These are phyloP conservation scores for Hyaloperonospora brassicae DNA, from an alignment of 352 stramenopile genomes.

Conservation along the genomic window DNA sequence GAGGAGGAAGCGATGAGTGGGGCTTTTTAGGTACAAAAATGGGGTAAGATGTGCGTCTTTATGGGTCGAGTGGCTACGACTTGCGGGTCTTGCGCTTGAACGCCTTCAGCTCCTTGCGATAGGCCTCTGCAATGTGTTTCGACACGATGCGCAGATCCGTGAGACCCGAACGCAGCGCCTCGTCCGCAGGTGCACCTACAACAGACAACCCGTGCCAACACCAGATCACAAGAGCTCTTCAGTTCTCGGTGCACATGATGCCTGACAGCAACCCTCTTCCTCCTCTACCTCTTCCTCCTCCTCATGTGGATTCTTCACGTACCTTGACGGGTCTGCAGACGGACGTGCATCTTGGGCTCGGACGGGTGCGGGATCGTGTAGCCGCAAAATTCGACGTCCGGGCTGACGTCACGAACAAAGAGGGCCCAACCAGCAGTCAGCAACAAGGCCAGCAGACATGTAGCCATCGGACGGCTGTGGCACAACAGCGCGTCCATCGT, in stretches of 20 bases:
- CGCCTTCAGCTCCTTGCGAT: constrained; percentile 76
- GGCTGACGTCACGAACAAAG: constrained; percentile 35
- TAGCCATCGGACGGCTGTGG: no score
- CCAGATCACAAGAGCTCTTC: background rate
- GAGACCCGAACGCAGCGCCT: constrained; percentile 51
- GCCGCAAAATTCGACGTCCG: constrained; percentile 89
- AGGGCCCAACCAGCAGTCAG: background rate
- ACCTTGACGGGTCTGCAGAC: constrained; percentile 84
- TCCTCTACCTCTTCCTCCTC: background rate
- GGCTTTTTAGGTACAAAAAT: no score
- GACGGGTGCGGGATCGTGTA: constrained; percentile 94
- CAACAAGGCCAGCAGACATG: background rate
- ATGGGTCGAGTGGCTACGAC: constrained; percentile 27
- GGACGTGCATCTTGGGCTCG: constrained; percentile 91
- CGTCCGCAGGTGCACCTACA: constrained; percentile 50
- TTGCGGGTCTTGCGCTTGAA: constrained; percentile 75
- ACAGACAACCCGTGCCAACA: background rate
- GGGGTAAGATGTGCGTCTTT: no score
- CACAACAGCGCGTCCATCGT: background rate
- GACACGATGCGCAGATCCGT: constrained; percentile 70
- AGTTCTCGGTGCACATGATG: background rate
- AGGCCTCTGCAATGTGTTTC: constrained; percentile 61
- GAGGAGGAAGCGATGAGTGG: no score
- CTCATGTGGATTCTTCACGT: constrained; percentile 1
- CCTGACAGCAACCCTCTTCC: background rate